phyloP scores from a whole-genome alignment of 73 alveolate species.

The Durusdinium trenchii region DNA sequence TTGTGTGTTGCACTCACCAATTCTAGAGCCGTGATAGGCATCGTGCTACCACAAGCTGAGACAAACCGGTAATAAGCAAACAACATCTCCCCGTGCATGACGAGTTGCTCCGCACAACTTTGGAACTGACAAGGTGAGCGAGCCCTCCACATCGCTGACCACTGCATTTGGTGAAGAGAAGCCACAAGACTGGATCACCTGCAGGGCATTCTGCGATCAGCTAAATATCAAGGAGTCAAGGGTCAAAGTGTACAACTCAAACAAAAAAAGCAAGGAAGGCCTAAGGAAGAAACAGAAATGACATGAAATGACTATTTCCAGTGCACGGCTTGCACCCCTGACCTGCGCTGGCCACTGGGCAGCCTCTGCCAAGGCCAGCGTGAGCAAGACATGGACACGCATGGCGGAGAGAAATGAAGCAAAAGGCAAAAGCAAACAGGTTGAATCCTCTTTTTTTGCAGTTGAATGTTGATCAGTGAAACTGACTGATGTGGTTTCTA shows the following conservation, averaged over 20 bases:
- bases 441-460: no score
- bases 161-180: conserved; percentile 52
- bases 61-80: no score
- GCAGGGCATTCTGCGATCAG: not conserved
- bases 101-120: conserved; percentile 63
- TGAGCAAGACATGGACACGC: not conserved
- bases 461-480: no score
- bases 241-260: not conserved
- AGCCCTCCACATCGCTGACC: conserved; percentile 74
- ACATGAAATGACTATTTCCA: not conserved
- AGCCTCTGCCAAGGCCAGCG: not conserved
- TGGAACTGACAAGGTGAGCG: conserved; percentile 34
- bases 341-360: conserved; percentile 29
- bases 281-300: no score
- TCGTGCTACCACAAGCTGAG: no score
- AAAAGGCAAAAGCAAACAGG: not conserved
- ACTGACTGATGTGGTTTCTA: no score
- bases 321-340: not conserved
- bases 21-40: no score
- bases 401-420: not conserved
- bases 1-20: no score
- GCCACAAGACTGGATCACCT: conserved; percentile 77
- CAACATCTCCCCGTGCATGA: no score
- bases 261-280: no score
- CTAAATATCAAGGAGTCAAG: not conserved